Percentiles rank a stretch among this genome's conserved stretches.
phyloP scores from a whole-genome alignment of 2,329 filamentous ascomycete species.

The Acrodontium crateriforme region DNA sequence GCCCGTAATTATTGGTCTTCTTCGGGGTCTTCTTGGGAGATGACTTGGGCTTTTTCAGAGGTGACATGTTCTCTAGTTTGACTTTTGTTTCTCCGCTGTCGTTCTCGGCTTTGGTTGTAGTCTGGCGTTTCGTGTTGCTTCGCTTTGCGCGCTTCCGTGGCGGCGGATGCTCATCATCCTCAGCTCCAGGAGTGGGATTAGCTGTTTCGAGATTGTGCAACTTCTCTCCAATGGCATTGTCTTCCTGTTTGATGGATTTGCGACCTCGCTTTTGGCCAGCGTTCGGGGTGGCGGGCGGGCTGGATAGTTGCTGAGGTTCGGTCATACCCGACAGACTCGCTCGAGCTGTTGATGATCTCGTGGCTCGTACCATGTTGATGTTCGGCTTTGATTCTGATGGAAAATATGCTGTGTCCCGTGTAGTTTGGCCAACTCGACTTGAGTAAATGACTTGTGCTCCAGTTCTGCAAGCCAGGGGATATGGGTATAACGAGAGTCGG shows the following conservation, averaged over 20 bases:
- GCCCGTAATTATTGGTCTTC: conserved; percentile 30
- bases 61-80: background rate
- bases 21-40: conserved; percentile 15
- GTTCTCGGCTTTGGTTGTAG: conserved; percentile 10
- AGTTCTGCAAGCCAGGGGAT: no score
- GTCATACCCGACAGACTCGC: background rate
- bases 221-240: conserved; percentile 30
- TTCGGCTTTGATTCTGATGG: no score
- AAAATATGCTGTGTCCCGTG: no score
- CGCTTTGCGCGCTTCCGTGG: conserved; percentile 16
- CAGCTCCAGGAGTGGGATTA: conserved; percentile 16
- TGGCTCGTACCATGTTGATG: no score
- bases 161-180: conserved; percentile 11
- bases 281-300: conserved; percentile 27
- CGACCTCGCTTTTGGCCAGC: conserved; percentile 26
- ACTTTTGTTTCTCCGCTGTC: conserved; percentile 5
- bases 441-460: no score
- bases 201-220: conserved; percentile 42
- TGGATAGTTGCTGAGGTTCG: conserved; percentile 28
- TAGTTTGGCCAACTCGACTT: no score
- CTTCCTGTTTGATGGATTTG: conserved; percentile 23
- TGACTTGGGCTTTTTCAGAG: background rate
- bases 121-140: conserved; percentile 6
- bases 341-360: no score
- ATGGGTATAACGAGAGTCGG: no score